These are phyloP conservation scores for Artomyces pyxidatus DNA, from an alignment of 768 basidiomycete genomes.

Conservation along the genomic window DNA sequence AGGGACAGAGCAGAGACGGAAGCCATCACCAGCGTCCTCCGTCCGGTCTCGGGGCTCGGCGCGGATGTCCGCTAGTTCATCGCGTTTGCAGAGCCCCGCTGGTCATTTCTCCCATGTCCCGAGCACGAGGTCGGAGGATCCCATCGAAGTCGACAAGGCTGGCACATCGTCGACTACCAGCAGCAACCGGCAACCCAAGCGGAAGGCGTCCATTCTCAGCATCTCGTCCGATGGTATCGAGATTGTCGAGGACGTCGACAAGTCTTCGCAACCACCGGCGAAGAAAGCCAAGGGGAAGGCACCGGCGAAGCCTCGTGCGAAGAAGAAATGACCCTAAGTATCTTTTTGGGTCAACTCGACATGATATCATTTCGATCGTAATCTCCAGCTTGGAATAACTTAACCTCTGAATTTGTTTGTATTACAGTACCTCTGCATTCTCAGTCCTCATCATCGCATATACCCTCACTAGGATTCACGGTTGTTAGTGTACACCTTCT, in stretches of 20 bases:
- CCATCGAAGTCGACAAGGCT: constrained; percentile 34
- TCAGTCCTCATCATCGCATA: too few relatives aligned
- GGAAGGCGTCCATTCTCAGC: constrained; percentile 34
- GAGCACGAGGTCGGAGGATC: constrained; percentile 21
- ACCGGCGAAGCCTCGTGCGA: constrained; percentile 18
- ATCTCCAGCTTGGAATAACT: too few relatives aligned
- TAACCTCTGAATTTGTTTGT: too few relatives aligned
- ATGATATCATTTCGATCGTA: too few relatives aligned
- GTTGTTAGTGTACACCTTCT: too few relatives aligned
- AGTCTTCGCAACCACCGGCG: constrained; percentile 7
- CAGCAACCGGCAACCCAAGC: constrained; percentile 31
- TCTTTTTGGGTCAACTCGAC: too few relatives aligned
- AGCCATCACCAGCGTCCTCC: constrained; percentile 42
- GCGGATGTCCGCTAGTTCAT: constrained; percentile 21
- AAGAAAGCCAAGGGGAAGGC: constrained; percentile 20
- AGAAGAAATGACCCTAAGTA: constrained; percentile 14
- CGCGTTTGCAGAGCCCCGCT: constrained; percentile 41
- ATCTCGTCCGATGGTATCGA: constrained; percentile 24
- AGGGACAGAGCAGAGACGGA: constrained; percentile 32
- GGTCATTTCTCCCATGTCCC: constrained; percentile 25
- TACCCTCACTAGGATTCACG: too few relatives aligned
- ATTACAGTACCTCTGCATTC: too few relatives aligned
- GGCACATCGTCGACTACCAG: constrained; percentile 13
- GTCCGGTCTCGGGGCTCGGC: constrained; percentile 31
- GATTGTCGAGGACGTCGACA: constrained; percentile 22